These are phyloP conservation scores for Calvatia gigantea DNA, from an alignment of 768 basidiomycete genomes.

Conservation along the genomic window DNA sequence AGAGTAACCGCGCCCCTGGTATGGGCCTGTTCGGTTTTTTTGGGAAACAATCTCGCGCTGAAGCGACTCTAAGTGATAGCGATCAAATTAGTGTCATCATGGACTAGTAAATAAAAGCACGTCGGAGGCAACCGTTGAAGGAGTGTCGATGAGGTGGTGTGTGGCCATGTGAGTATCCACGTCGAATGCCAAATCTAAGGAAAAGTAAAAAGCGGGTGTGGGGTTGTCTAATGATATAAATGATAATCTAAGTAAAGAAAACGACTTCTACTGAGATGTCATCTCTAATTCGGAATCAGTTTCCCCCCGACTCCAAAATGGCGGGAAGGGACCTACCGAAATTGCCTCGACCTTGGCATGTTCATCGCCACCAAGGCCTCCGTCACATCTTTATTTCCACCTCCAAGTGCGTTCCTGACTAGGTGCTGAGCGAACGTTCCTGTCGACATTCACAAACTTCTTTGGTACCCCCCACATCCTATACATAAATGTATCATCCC, in stretches of 20 bases:
- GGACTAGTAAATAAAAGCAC: no score
- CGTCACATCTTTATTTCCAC: conserved; percentile 40
- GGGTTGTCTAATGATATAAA: no score
- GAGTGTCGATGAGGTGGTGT: no score
- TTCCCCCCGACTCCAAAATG: neutral
- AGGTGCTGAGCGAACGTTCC: conserved; percentile 48
- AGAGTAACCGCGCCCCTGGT: no score
- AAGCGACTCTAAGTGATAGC: no score
- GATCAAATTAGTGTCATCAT: no score
- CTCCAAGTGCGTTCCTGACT: conserved; percentile 51
- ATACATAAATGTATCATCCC: conserved; percentile 31
- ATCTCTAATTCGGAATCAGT: conserved; percentile 16
- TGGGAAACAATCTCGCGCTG: no score
- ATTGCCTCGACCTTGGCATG: conserved; percentile 32
- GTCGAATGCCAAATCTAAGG: no score
- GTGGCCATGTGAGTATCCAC: no score
- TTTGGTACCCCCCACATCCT: conserved; percentile 34
- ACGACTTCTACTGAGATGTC: conserved; percentile 25
- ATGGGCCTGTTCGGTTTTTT: no score
- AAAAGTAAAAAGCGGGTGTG: no score
- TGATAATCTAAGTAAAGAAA: conserved; percentile 21
- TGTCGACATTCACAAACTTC: conserved; percentile 35
- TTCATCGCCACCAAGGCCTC: conserved; percentile 35
- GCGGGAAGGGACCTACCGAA: conserved; percentile 29
- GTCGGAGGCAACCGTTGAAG: no score